Conservation (phyloP, 2,329 filamentous ascomycete species). For the Akanthomyces lecanii region DNA sequence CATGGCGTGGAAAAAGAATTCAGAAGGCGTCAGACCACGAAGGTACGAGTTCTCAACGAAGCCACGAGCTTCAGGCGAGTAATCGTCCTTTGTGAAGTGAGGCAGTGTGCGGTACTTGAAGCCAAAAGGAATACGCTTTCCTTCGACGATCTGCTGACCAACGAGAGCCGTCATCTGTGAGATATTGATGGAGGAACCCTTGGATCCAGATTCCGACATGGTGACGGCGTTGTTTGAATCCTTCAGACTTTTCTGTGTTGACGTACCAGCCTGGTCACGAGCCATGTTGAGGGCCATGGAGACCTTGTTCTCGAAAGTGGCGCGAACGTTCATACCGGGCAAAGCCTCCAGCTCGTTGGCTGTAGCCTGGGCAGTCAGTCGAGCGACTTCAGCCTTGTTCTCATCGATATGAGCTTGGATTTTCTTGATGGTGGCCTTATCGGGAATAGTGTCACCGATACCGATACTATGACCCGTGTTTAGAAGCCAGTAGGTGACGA, state of each 20-base stretch:
- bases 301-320: constrained; percentile 96
- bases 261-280: constrained; percentile 93
- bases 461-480: constrained; percentile 97
- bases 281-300: constrained; percentile 91
- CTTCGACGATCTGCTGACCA: constrained; percentile 96
- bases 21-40: constrained; percentile 86
- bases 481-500: constrained; percentile 95
- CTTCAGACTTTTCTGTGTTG: constrained; percentile 87
- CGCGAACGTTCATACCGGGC: constrained; percentile 97
- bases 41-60: constrained; percentile 99
- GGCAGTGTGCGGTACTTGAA: constrained; percentile 98
- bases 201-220: constrained; percentile 95
- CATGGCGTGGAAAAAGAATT: constrained; percentile 99
- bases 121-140: constrained; percentile 96
- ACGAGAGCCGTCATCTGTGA: constrained; percentile 99
- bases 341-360: constrained; percentile 85
- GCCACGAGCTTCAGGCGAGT: constrained; percentile 91
- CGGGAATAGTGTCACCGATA: constrained; percentile 96
- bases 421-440: constrained; percentile 75
- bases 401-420: constrained; percentile 77
- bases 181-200: constrained; percentile 98
- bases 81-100: constrained; percentile 99
- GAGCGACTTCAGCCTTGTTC: constrained; percentile 76
- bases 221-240: constrained; percentile 94
- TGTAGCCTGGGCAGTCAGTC: constrained; percentile 73